phyloP scores from a whole-genome alignment of 2,329 filamentous ascomycete genomes.

The Penicillium sp. region DNA sequence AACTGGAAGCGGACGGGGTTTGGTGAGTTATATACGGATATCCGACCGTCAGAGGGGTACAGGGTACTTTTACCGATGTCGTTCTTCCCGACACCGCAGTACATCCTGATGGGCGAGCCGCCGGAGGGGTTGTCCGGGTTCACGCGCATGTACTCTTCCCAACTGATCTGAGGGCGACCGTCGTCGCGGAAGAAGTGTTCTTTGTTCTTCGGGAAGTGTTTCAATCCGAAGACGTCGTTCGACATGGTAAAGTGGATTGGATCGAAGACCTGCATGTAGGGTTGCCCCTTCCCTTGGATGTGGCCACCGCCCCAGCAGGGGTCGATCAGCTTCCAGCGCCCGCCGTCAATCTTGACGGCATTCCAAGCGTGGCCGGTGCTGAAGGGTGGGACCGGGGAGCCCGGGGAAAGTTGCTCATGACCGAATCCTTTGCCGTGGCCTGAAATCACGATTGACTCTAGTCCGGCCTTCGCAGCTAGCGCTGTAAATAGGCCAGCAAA shows the following conservation, averaged over 20 bases:
- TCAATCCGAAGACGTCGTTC: slow-evolving; percentile 78
- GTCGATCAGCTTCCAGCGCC: slow-evolving; percentile 88
- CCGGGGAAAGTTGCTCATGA: slow-evolving; percentile 61
- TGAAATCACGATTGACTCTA: slow-evolving; percentile 70
- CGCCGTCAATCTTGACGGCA: slow-evolving; percentile 80
- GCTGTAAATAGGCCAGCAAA: slow-evolving; percentile 81
- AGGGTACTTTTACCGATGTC: slow-evolving; percentile 59
- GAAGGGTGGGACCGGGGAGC: slow-evolving; percentile 63
- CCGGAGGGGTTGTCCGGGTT: slow-evolving; percentile 49
- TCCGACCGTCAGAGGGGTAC: slow-evolving; percentile 58
- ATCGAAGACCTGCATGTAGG: slow-evolving; percentile 68
- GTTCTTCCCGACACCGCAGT: slow-evolving; percentile 47
- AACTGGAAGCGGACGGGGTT: slow-evolving; percentile 74
- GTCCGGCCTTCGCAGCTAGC: slow-evolving; percentile 73
- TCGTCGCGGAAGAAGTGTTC: slow-evolving; percentile 72
- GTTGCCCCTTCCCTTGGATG: slow-evolving; percentile 52
- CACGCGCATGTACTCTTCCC: slow-evolving; percentile 79
- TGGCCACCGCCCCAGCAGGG: slow-evolving; percentile 88
- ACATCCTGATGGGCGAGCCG: slow-evolving; percentile 46
- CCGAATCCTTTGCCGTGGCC: slow-evolving; percentile 89
- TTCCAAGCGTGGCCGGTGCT: slow-evolving; percentile 84
- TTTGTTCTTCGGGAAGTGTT: slow-evolving; percentile 72
- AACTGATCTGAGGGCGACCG: slow-evolving; percentile 60
- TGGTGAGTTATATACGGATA: slow-evolving; percentile 57
- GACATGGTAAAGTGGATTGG: slow-evolving; percentile 59